Evolutionary conservation across 1,139 yeast genomes (phyloP), one percentile per base, ranked within the genome.

Genomic region (Diutina neorugosa): DNA sequence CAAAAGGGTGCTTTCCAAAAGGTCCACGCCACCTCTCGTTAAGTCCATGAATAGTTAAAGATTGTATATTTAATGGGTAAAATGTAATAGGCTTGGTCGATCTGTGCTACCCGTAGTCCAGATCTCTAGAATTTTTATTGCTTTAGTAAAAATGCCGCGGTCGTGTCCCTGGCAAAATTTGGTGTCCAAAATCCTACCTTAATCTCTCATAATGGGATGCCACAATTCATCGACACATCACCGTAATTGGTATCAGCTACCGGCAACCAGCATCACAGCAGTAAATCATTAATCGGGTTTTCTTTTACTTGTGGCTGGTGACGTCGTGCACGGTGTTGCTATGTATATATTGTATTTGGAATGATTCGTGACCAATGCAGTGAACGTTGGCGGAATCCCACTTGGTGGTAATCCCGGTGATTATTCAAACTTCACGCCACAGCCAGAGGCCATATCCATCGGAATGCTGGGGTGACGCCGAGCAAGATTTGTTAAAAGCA

Each of bases 21-120:
- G 81, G 96, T 89, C 69, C 87, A 84, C 70, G 95, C 96, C 69
- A 85, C 96, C 73, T 87, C 96, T 77, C 96, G 96, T 86, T 89
- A 88, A 85, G 63, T 59, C 56, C 20, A 16, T 40, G 43, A 16
- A n/a, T 27, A 27, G 31, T 46, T 12, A 16, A 23, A 23, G 34
- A 19, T 44, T 44, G 48, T 44, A 44, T 44, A 44, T 44, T 46
- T 46, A 46, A 46, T 46, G 50, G 50, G 50, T 40, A 46, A 27
- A 46, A 46, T 27, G 50, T 46, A 46, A 46, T 46, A 27, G 40
- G 37, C n/a, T 14, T 31, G 37, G 37, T 31, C n/a, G 37, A 31
- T 31, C 37, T 31, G 37, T 31, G 12, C 37, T 14, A 12, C 12
- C 37, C 25, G 25, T 23, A 23, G 25, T 7, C 6, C 25, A 23